These are phyloP conservation scores for Hemerocallis citrina DNA, from an alignment of 106 monocot species.

Conservation along the genomic window DNA sequence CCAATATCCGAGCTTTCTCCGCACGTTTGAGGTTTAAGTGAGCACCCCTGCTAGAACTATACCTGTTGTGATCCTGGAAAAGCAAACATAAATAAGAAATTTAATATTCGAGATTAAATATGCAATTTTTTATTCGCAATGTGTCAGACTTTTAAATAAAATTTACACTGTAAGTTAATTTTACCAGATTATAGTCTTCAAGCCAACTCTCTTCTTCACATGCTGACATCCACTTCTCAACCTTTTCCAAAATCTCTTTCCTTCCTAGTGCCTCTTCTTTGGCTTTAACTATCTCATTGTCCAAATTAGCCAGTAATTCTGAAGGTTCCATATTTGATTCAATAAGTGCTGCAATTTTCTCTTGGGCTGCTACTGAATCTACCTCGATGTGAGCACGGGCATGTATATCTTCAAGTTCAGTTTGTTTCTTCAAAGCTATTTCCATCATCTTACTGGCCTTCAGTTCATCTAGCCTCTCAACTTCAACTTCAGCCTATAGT, in stretches of 20 bases:
- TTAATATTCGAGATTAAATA: neutral
- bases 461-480: slow-evolving; percentile 83
- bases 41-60: slow-evolving; percentile 74
- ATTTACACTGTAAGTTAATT: neutral
- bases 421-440: slow-evolving; percentile 92
- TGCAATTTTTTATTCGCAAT: neutral
- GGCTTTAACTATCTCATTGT: slow-evolving; percentile 75
- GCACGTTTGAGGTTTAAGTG: slow-evolving; percentile 76
- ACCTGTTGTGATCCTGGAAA: slow-evolving; percentile 73
- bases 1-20: slow-evolving; percentile 72
- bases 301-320: slow-evolving; percentile 89
- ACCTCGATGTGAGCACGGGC: slow-evolving; percentile 76
- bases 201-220: slow-evolving; percentile 99
- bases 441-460: slow-evolving; percentile 98
- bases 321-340: slow-evolving; percentile 80
- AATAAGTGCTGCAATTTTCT: slow-evolving; percentile 69
- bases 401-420: slow-evolving; percentile 88
- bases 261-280: slow-evolving; percentile 89
- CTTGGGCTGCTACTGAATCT: slow-evolving; percentile 58
- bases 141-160: too few species aligned
- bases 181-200: slow-evolving; percentile 93
- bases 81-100: neutral
- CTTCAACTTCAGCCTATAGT: slow-evolving; percentile 87
- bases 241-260: slow-evolving; percentile 96
- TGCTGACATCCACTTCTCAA: slow-evolving; percentile 97